phyloP scores from a whole-genome alignment of 768 basidiomycete species.

The Boletus rubescentipes region DNA sequence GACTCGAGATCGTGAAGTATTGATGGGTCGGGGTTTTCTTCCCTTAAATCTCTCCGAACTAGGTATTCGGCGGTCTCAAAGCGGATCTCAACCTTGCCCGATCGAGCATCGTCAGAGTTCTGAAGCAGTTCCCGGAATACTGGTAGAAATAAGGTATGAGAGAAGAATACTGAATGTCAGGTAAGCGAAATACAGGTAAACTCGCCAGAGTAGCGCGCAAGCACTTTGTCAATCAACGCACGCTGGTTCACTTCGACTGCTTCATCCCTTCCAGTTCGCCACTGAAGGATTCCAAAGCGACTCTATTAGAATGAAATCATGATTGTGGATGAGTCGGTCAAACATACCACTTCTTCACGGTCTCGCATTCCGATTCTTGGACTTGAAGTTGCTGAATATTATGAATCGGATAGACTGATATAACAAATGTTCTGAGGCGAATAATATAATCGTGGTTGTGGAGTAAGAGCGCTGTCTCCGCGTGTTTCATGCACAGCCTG shows the following conservation, averaged over 20 bases:
- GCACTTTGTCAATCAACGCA: slow-evolving; percentile 92
- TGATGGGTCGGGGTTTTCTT: neutral
- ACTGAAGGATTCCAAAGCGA: slow-evolving; percentile 29
- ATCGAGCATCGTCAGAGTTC: slow-evolving; percentile 78
- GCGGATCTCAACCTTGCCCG: slow-evolving; percentile 69
- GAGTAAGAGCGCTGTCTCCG: too few species aligned
- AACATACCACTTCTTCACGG: neutral
- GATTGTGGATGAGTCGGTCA: neutral
- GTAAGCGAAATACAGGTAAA: slow-evolving; percentile 55
- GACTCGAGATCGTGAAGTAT: slow-evolving; percentile 63
- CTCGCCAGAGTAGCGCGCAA: slow-evolving; percentile 91
- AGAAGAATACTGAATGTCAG: too few species aligned
- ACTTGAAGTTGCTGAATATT: neutral
- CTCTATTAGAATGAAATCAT: neutral
- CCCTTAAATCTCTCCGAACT: slow-evolving; percentile 15
- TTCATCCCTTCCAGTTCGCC: slow-evolving; percentile 53
- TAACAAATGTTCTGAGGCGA: too few species aligned
- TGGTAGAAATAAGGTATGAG: slow-evolving; percentile 6
- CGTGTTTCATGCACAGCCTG: too few species aligned
- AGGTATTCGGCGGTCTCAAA: slow-evolving; percentile 60
- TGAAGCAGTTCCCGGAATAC: slow-evolving; percentile 45
- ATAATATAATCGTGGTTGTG: too few species aligned
- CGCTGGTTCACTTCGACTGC: slow-evolving; percentile 87
- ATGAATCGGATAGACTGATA: too few species aligned
- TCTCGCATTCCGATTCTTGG: neutral